Evolutionary conservation across 108 stramenopile genomes (phyloP), one percentile per base, ranked within the genome.

Genomic region (Discostella stelligeroides): DNA sequence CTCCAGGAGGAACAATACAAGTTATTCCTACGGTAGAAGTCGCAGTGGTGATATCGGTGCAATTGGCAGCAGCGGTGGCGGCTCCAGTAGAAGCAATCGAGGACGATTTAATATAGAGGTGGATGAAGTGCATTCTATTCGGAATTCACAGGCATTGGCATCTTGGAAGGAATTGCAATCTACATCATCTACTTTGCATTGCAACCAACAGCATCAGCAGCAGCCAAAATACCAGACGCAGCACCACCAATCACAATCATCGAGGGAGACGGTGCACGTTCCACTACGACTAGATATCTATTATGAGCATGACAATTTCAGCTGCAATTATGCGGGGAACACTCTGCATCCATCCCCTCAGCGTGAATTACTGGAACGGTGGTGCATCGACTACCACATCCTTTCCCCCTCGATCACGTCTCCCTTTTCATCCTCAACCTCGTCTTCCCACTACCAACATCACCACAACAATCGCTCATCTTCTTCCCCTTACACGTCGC

Each of bases 281-380:
- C 93, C 93, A 4, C 61, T 94, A n/a, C 79, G 93, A 37, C 68
- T 94, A 53, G 93, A 94, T 66, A 80, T 94, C n/a, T 94, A 87
- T 65, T 90, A 86, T 72, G 85, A 91, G 64, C 81, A 91, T 56
- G 28, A 48, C 20, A 11, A 13, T 57, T 24, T 65, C 20, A 66
- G 71, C 25, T 45, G 49, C 49, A 25, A 60, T 69, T 38, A 67
- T 18, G 13, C 24, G 25, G 46, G 14, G 6, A 15, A 30, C 23
- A 0, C 29, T 0, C 34, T 42, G 2, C 45, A 57, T 0, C 24
- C 23, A 37, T 8, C 28, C 17, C 68, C 62, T 10, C 76, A 82
- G 6, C 66, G 86, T 12, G 93, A 89, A 68, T 64, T 94, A 23
- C 55, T 94, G 64, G 90, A 94, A 69, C 80, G 90, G 49, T 94